These are phyloP conservation scores for Wickerhamomyces mucosus DNA, from an alignment of 805 yeast genomes.

Conservation along the genomic window DNA sequence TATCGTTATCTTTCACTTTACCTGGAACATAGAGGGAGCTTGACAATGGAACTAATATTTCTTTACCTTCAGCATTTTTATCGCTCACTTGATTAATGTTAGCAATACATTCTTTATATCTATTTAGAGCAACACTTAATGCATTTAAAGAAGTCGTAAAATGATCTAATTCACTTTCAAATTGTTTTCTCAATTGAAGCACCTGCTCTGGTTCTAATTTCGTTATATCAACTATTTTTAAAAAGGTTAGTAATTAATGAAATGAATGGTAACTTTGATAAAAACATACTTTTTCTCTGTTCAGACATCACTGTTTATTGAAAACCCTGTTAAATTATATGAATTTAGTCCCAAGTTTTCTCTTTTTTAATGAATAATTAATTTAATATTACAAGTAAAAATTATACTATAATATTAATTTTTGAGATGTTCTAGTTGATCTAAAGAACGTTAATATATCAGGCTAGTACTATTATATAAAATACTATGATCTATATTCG, in stretches of 20 bases:
- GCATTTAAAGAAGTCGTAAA: slow-evolving; percentile 79
- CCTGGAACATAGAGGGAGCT: slow-evolving; percentile 89
- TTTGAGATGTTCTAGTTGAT: too few relatives aligned
- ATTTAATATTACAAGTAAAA: too few relatives aligned
- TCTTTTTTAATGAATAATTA: too few relatives aligned
- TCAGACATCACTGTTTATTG: too few relatives aligned
- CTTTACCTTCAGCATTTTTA: slow-evolving; percentile 33
- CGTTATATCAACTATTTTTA: slow-evolving; percentile 48
- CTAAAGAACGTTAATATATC: too few relatives aligned
- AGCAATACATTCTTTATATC: slow-evolving; percentile 70
- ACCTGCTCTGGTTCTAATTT: slow-evolving; percentile 78
- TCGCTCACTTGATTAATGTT: slow-evolving; percentile 50
- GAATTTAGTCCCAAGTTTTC: too few relatives aligned
- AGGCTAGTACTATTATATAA: too few relatives aligned
- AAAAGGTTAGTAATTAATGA: background rate
- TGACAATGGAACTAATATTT: slow-evolving; percentile 78
- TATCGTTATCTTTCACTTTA: slow-evolving; percentile 48
- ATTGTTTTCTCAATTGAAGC: slow-evolving; percentile 68
- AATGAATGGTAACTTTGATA: too few relatives aligned
- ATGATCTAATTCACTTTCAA: slow-evolving; percentile 81
- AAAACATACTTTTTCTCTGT: slow-evolving; percentile 6
- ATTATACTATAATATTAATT: too few relatives aligned
- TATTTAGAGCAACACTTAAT: slow-evolving; percentile 68
- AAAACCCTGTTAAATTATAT: too few relatives aligned
- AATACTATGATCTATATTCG: too few relatives aligned